phyloP scores from a whole-genome alignment of 192 early-diverging fungal species.

The Anaeromyces robustus region DNA sequence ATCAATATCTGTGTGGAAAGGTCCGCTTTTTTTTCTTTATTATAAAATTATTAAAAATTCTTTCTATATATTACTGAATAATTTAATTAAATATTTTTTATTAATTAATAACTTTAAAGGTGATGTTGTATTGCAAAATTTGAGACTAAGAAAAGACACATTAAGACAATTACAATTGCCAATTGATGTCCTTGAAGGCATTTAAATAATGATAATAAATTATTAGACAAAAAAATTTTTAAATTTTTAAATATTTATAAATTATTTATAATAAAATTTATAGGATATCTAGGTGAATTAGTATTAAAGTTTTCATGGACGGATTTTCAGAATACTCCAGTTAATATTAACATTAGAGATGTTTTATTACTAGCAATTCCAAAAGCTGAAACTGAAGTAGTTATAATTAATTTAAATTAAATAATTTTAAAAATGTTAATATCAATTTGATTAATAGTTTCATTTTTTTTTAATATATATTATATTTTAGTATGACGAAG shows the following conservation, averaged over 20 bases:
- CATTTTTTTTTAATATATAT: background rate
- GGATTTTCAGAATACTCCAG: conserved; percentile 87
- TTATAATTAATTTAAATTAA: background rate
- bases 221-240: conserved; percentile 7
- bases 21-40: too few relatives aligned
- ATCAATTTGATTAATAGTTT: too few relatives aligned
- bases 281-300: conserved; percentile 85
- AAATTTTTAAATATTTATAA: background rate
- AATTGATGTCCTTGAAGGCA: conserved; percentile 74
- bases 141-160: conserved; percentile 73
- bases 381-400: conserved; percentile 48
- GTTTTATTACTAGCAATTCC: conserved; percentile 79
- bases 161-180: conserved; percentile 89
- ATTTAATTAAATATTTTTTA: too few relatives aligned
- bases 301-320: conserved; percentile 92
- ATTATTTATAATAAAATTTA: background rate
- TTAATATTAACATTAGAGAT: conserved; percentile 74
- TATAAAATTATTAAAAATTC: too few relatives aligned
- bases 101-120: too few relatives aligned
- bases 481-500: conserved; percentile 46
- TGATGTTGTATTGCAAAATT: conserved; percentile 87
- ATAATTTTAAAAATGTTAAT: too few relatives aligned
- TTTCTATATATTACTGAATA: too few relatives aligned
- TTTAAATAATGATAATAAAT: background rate
- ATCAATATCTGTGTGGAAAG: background rate